Evolutionary conservation across 2,329 filamentous ascomycete species (phyloP).

Genomic region (Westerdykella sp.): DNA sequence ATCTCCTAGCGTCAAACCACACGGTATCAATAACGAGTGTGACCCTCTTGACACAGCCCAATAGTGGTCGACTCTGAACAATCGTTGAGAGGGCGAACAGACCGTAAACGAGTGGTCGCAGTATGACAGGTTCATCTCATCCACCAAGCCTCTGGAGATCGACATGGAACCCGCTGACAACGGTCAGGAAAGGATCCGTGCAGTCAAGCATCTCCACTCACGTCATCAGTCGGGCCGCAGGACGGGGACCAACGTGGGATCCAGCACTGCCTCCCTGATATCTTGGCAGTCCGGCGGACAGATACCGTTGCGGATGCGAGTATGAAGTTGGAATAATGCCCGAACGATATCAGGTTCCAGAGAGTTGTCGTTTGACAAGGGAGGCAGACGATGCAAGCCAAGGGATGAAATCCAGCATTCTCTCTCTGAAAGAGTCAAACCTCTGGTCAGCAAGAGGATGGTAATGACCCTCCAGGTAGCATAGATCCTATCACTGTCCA

Average conservation of each 20-base stretch:
- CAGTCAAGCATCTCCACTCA: constrained; percentile 1
- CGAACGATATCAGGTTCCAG: constrained; percentile 3
- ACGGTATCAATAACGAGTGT: too few species aligned
- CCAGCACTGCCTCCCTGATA: background rate
- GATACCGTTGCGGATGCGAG: constrained; percentile 1
- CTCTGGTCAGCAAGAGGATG: constrained; percentile 5
- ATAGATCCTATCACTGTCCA: too few species aligned
- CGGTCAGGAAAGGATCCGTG: constrained; percentile 4
- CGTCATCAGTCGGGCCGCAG: background rate
- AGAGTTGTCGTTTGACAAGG: too few species aligned
- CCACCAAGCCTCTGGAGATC: constrained; percentile 4
- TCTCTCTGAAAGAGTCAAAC: background rate
- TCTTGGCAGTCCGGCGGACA: constrained; percentile 1
- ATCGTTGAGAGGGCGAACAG: too few species aligned
- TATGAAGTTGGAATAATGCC: constrained; percentile 8
- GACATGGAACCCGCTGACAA: constrained; percentile 6
- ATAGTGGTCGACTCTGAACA: too few species aligned
- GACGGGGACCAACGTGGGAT: background rate
- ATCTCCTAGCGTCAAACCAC: too few species aligned
- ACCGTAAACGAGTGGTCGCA: background rate
- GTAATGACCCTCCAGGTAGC: too few species aligned
- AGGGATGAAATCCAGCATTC: constrained; percentile 2
- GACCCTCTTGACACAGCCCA: too few species aligned
- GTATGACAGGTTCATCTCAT: background rate
- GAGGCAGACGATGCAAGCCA: constrained; percentile 9